A percentile compares a stretch with the other conserved stretches of the same genome.
Evolutionary conservation across 2,329 filamentous ascomycete genomes (phyloP).

Genomic region (Penicillium sumatraense): DNA sequence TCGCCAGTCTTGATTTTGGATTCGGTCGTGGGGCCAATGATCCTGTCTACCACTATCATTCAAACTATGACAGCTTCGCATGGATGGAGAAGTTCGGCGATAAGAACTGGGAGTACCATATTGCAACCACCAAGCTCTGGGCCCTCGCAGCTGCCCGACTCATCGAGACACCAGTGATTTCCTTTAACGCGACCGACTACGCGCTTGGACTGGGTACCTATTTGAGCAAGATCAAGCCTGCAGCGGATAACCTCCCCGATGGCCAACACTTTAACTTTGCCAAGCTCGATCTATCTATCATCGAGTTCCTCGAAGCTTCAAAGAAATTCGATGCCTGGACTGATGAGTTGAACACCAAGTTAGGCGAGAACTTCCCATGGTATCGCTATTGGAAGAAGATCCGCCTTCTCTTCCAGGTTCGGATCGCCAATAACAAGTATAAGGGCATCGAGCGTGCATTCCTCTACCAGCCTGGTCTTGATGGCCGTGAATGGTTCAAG

Average conservation of each 20-base stretch:
- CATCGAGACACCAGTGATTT: slow-evolving; percentile 64
- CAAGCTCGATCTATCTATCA: slow-evolving; percentile 55
- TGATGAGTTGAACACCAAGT: slow-evolving; percentile 51
- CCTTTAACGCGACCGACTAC: slow-evolving; percentile 69
- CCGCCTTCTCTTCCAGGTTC: slow-evolving; percentile 66
- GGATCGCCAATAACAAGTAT: slow-evolving; percentile 76
- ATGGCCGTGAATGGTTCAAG: slow-evolving; percentile 86
- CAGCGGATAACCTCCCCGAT: slow-evolving; percentile 29
- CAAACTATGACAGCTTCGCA: slow-evolving; percentile 80
- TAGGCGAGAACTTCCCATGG: slow-evolving; percentile 69
- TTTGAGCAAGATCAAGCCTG: slow-evolving; percentile 38
- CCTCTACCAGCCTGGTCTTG: slow-evolving; percentile 74
- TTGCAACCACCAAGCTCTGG: slow-evolving; percentile 68
- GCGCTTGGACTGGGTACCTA: slow-evolving; percentile 58
- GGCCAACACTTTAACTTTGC: slow-evolving; percentile 45
- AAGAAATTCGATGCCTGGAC: slow-evolving; percentile 58
- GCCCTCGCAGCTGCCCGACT: slow-evolving; percentile 66
- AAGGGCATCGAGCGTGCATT: slow-evolving; percentile 84
- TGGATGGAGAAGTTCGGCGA: slow-evolving; percentile 86
- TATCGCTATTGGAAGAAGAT: slow-evolving; percentile 75
- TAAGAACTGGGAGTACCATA: slow-evolving; percentile 61
- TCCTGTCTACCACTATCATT: slow-evolving; percentile 74
- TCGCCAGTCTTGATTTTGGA: slow-evolving; percentile 68
- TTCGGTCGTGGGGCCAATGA: slow-evolving; percentile 55
- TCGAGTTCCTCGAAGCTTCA: slow-evolving; percentile 54